Percentiles rank a stretch among this genome's conserved stretches.
Evolutionary conservation across 148 eudicot genomes (phyloP).

Genomic region (Persicaria tinctoria): DNA sequence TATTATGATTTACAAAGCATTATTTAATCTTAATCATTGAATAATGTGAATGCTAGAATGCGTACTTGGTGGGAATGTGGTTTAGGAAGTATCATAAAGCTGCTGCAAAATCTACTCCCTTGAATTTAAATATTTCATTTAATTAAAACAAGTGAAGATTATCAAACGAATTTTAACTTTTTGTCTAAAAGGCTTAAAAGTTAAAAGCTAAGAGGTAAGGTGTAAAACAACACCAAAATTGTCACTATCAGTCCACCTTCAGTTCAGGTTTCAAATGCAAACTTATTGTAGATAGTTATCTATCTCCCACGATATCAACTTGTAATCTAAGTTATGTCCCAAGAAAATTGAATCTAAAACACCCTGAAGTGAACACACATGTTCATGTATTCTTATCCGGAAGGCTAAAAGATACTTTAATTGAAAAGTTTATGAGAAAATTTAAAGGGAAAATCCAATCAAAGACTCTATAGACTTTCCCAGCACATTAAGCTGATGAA

Average conservation of each 20-base stretch:
- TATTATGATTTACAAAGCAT: background rate
- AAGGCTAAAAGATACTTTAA: no score
- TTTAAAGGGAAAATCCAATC: no score
- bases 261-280: background rate
- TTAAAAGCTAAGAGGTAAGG: background rate
- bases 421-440: no score
- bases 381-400: background rate
- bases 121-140: background rate
- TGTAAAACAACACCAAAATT: background rate
- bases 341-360: background rate
- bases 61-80: background rate
- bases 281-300: background rate
- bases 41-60: background rate
- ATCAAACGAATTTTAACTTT: background rate
- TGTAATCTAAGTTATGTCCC: background rate
- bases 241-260: background rate
- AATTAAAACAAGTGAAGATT: background rate
- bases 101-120: background rate
- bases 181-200: no score
- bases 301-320: background rate
- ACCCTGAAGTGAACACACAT: background rate
- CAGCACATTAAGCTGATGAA: no score
- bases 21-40: background rate
- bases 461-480: no score
- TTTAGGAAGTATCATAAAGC: background rate